phyloP scores from a whole-genome alignment of 257 asterid species.

The Nicotiana noctiflora region DNA sequence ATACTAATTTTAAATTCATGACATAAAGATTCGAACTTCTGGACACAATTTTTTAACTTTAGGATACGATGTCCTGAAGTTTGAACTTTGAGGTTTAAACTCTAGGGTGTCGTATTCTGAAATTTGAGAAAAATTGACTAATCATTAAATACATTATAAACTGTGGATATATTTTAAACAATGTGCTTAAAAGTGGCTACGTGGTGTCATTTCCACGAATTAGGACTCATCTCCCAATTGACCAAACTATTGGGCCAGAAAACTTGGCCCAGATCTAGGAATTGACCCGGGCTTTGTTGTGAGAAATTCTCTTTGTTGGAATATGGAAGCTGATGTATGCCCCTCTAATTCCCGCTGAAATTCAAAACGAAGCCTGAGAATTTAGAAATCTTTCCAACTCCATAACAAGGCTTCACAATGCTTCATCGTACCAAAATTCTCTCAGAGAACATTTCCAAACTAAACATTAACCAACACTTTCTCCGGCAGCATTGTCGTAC shows the following conservation, averaged over 20 bases:
- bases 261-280: background rate
- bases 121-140: too few species aligned
- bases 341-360: background rate
- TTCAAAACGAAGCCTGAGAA: background rate
- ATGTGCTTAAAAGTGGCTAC: too few species aligned
- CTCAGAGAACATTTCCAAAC: conserved; percentile 16
- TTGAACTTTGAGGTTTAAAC: too few species aligned
- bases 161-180: too few species aligned
- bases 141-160: too few species aligned
- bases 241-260: background rate
- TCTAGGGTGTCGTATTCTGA: too few species aligned
- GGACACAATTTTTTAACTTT: too few species aligned
- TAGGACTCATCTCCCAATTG: too few species aligned
- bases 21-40: too few species aligned
- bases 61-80: too few species aligned
- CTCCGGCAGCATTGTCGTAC: conserved; percentile 28
- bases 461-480: background rate
- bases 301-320: background rate
- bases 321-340: background rate
- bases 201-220: too few species aligned
- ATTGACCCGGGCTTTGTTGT: background rate
- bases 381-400: background rate
- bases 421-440: conserved; percentile 19
- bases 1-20: too few species aligned
- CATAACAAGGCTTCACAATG: conserved; percentile 19